Percentiles rank a stretch among this genome's conserved stretches.
phyloP scores from a whole-genome alignment of 2,329 filamentous ascomycete genomes.

The Dothideomycetes sp. region DNA sequence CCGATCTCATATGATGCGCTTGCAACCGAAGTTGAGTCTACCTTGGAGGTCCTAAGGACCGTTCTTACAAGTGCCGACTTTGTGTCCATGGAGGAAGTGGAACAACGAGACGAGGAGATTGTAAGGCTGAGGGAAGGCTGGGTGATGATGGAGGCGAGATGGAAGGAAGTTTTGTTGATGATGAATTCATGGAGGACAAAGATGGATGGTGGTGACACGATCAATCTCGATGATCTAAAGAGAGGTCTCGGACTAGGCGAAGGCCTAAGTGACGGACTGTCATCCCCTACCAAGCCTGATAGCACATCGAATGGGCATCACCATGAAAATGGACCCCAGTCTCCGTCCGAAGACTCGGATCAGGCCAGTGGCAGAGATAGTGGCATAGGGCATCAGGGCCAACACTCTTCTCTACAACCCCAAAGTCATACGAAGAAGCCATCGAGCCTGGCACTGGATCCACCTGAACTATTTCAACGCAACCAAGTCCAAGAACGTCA shows the following conservation, averaged over 20 bases:
- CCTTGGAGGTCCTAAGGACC: conserved; percentile 69
- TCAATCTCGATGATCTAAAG: conserved; percentile 50
- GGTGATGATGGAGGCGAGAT: conserved; percentile 85
- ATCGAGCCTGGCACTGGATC: conserved; percentile 16
- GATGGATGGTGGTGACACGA: conserved; percentile 59
- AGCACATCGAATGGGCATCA: too few relatives aligned
- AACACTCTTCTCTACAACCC: conserved; percentile 9
- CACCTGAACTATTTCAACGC: conserved; percentile 24
- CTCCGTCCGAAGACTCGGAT: neutral
- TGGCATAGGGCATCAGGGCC: conserved; percentile 4
- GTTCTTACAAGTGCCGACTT: conserved; percentile 93
- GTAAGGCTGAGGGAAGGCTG: conserved; percentile 70
- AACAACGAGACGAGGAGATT: conserved; percentile 87
- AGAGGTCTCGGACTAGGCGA: conserved; percentile 52
- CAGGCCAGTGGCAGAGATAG: conserved; percentile 6
- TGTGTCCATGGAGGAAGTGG: conserved; percentile 87
- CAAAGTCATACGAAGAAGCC: conserved; percentile 14
- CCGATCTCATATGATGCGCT: conserved; percentile 50
- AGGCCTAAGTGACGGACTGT: conserved; percentile 15
- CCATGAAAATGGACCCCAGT: too few relatives aligned
- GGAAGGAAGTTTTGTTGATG: conserved; percentile 79
- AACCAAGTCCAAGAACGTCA: conserved; percentile 18
- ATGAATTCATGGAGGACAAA: conserved; percentile 87
- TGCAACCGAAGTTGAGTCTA: conserved; percentile 59
- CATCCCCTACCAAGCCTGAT: neutral